Evolutionary conservation across 495 filamentous ascomycete species (phyloP), one percentile per base, ranked within the genome.

Genomic region (Saxispiralis lemnorum): DNA sequence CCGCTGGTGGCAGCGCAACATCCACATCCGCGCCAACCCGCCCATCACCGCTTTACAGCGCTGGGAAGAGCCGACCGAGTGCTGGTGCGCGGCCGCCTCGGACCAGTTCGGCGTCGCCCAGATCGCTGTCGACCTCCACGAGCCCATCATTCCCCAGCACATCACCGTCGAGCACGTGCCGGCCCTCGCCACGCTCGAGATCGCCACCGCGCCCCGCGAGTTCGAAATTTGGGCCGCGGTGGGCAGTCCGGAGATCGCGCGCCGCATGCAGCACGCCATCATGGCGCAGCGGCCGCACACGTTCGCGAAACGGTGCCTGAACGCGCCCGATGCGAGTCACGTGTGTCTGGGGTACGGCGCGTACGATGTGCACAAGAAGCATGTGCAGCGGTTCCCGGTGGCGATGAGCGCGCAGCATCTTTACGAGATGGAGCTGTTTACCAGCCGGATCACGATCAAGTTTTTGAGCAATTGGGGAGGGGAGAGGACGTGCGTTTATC

Each of bases 91-190:
- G 31, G 70, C 62, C 16, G 13, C 32, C 19, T 33, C 34, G 35
- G 17, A 7, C 39, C 30, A 16, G 11, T 37, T 51, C 13, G 55
- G 57, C 39, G 37, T 56, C 13, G 61, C 66, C 19, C 56, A 63
- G 47, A 46, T 83, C 11, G 58, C 56, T 15, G 64, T 82, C 39
- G 41, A 61, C 28, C 58, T 71, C 17, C 55, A 60, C 24, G 53
- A 59, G 28, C 24, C 48, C 4, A 63, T 82, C 41, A 66, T 68
- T 47, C 71, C 76, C 2, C 64, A 66, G 21, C 52, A 70, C 39
- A 44, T 82, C 17, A 69, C 74, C 2, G 56, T 82, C 38, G 79
- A 83, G 51, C 75, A 82, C 53, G 68, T 80, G 34, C 55, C 70
- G 4, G 61, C 65, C 10, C 51, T 52, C 13, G 70, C 64, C 4